These are phyloP conservation scores for Trichoderma sp. DNA, from an alignment of 2,329 filamentous ascomycete genomes.

Conservation along the genomic window DNA sequence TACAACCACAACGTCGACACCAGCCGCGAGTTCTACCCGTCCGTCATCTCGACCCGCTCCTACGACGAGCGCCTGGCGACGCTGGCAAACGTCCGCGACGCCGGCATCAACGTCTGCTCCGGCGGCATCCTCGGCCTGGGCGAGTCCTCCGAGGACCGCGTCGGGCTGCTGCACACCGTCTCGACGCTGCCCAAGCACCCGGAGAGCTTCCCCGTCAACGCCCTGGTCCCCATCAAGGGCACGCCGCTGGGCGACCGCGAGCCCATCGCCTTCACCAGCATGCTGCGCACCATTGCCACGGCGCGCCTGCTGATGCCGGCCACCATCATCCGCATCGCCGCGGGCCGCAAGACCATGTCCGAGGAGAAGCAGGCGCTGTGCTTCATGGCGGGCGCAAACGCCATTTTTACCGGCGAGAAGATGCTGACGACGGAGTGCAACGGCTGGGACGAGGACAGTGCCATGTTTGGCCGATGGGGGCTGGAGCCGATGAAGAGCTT, in stretches of 20 bases:
- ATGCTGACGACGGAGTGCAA: constrained; percentile 93
- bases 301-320: constrained; percentile 80
- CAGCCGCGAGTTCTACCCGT: constrained; percentile 84
- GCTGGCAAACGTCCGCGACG: constrained; percentile 76
- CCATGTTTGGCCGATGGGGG: constrained; percentile 83
- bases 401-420: constrained; percentile 94
- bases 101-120: constrained; percentile 87
- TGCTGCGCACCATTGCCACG: constrained; percentile 81
- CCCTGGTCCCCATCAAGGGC: constrained; percentile 86
- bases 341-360: constrained; percentile 78
- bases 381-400: constrained; percentile 89
- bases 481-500: constrained; percentile 72
- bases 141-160: constrained; percentile 75
- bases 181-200: constrained; percentile 79
- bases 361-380: constrained; percentile 89
- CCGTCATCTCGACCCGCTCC: constrained; percentile 78
- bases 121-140: constrained; percentile 86
- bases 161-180: constrained; percentile 82
- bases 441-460: constrained; percentile 85
- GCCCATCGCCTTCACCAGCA: constrained; percentile 73
- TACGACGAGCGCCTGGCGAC: constrained; percentile 88
- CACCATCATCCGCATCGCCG: constrained; percentile 85
- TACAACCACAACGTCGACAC: constrained; percentile 97
- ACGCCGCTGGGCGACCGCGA: constrained; percentile 78
- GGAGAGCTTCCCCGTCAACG: constrained; percentile 89